A percentile compares a stretch with the other conserved stretches of the same genome.
These are phyloP conservation scores for Scleroderma citrinum DNA, from an alignment of 768 basidiomycete species.

Conservation along the genomic window DNA sequence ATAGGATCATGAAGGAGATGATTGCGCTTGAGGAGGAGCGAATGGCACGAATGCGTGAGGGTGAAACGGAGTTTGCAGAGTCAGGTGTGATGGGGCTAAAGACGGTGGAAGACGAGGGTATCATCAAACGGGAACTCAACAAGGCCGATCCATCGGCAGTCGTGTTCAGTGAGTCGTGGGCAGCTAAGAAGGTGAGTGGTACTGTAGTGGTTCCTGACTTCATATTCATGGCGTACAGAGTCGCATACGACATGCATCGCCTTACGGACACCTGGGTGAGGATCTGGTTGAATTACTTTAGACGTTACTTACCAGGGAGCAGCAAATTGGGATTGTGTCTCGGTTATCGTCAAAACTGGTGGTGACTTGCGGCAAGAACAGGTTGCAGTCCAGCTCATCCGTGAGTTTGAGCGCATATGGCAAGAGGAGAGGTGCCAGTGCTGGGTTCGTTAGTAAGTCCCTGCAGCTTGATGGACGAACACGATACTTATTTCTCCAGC, in stretches of 20 bases:
- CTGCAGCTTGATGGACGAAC: neutral
- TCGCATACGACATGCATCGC: conserved; percentile 87
- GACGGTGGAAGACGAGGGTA: conserved; percentile 84
- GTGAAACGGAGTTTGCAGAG: conserved; percentile 54
- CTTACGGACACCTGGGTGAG: conserved; percentile 90
- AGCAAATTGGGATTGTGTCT: conserved; percentile 86
- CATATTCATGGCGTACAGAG: conserved; percentile 38
- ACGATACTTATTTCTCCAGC: conserved; percentile 35
- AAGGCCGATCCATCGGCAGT: conserved; percentile 95
- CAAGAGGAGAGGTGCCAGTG: conserved; percentile 87
- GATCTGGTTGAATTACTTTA: neutral
- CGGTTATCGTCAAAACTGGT: conserved; percentile 97
- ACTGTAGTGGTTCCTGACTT: no score
- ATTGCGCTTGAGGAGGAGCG: conserved; percentile 92
- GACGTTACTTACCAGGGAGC: conserved; percentile 2
- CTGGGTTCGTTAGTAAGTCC: conserved; percentile 85
- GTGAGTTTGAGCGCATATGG: conserved; percentile 91
- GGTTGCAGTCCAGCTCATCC: conserved; percentile 91
- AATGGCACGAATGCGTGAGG: conserved; percentile 86
- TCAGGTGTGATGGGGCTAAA: conserved; percentile 42
- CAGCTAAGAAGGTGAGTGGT: conserved; percentile 81
- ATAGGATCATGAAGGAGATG: conserved; percentile 99
- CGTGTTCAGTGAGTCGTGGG: conserved; percentile 94
- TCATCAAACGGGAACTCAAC: conserved; percentile 88
- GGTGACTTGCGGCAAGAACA: conserved; percentile 97